Evolutionary conservation across 306 rosid genomes (phyloP), one percentile per base, ranked within the genome.

Genomic region (Sphenostylis stenocarpa): DNA sequence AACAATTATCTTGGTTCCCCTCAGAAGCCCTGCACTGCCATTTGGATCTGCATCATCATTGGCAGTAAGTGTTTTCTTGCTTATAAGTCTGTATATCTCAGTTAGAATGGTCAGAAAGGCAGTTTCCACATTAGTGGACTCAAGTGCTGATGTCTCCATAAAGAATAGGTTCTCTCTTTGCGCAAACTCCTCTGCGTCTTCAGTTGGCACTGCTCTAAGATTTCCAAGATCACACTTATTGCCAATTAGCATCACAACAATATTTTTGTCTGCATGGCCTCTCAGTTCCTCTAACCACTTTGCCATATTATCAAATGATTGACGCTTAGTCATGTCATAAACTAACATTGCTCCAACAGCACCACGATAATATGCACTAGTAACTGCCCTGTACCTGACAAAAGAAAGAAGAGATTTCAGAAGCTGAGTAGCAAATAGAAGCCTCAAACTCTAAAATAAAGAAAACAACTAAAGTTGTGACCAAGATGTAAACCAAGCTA

Each of bases 261-360:
- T 90, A 38, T 88, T 91, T 84, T 92, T 81, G 69, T 94, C 98
- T 0, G 97, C 96, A n/a, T 94, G 96, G 39, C 91, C 90, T 45
- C 97, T 83, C 69, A 91, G 76, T 56, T 94, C 98, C 82, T 94
- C 97, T 82, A 94, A 77, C 98, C 97, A 91, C 80, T 88, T 77
- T 6, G 90, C 89, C 96, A 94, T 94, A 84, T 94, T 90, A 38
- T 94, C 97, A 64, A 94, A 94, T 3, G 98, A 90, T 45, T 87
- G 98, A 20, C 93, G 96, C 74, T 91, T 93, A 1, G 90, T 88
- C 95, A 93, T 86, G 72, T 93, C 98, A 16, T 86, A 93, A 21
- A 93, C 95, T 80, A 93, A 66, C 98, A 93, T 93, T 33, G 98
- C 98, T 68, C 98, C 98, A 29, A 93, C 95, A 61, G 98, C 98